phyloP scores from a whole-genome alignment of 2,329 filamentous ascomycete species.

The Colletotrichum camelliae region DNA sequence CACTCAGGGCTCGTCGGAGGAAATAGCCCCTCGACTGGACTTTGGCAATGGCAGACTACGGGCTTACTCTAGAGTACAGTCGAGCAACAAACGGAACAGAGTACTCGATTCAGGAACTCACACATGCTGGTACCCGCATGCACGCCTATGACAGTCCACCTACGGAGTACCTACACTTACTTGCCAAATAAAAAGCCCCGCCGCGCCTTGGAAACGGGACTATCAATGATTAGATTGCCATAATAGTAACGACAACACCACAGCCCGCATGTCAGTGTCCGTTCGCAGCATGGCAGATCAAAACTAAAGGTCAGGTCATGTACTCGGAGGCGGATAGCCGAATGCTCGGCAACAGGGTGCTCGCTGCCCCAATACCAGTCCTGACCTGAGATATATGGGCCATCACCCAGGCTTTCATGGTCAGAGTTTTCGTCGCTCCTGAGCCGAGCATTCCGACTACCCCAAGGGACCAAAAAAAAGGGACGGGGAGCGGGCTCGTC shows the following conservation, averaged over 20 bases:
- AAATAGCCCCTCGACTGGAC: neutral
- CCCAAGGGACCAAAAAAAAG: neutral
- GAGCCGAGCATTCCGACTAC: neutral
- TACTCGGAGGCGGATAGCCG: neutral
- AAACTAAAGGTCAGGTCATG: neutral
- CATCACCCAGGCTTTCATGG: neutral
- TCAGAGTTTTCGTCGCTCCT: neutral
- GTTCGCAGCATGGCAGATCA: neutral
- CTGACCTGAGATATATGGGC: neutral
- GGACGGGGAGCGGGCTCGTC: neutral
- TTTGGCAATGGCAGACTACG: neutral
- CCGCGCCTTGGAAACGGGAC: neutral
- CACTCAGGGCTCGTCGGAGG: neutral
- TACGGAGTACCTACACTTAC: neutral
- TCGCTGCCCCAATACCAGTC: neutral
- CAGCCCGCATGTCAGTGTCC: neutral
- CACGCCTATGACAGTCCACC: neutral
- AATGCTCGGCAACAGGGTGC: neutral
- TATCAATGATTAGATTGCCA: neutral
- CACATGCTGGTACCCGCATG: neutral
- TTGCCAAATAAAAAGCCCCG: neutral
- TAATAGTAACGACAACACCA: neutral
- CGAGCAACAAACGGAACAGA: neutral
- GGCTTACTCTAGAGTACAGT: neutral
- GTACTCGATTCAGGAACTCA: neutral